These are phyloP conservation scores for Auricularia auricula-judae DNA, from an alignment of 768 basidiomycete genomes.

Conservation along the genomic window DNA sequence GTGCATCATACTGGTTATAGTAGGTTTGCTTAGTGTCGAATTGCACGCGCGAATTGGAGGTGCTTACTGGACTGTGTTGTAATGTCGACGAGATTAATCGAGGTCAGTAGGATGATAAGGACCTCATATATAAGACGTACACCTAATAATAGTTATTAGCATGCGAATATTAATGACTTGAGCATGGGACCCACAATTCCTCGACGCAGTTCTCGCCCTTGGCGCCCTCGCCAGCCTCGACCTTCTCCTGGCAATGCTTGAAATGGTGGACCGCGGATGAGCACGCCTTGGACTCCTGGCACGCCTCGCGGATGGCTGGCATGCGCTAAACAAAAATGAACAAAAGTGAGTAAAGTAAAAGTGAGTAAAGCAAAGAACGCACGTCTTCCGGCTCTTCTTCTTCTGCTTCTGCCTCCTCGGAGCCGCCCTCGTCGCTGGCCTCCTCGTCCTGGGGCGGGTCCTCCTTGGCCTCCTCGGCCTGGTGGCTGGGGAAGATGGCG, in stretches of 20 bases:
- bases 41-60: too few relatives aligned
- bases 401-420: slow-evolving; percentile 36
- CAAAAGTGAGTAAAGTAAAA: neutral
- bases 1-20: slow-evolving; percentile 70
- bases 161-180: slow-evolving; percentile 8
- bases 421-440: slow-evolving; percentile 28
- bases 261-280: slow-evolving; percentile 68
- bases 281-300: slow-evolving; percentile 56
- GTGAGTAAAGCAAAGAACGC: slow-evolving; percentile 20
- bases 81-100: too few relatives aligned
- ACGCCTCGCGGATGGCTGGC: slow-evolving; percentile 66
- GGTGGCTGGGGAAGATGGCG: slow-evolving; percentile 27
- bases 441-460: slow-evolving; percentile 17
- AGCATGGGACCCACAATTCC: slow-evolving; percentile 37
- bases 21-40: neutral
- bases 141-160: slow-evolving; percentile 14
- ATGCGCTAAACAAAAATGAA: slow-evolving; percentile 35
- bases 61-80: too few relatives aligned
- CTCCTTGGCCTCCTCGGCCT: slow-evolving; percentile 24
- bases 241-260: slow-evolving; percentile 83
- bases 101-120: slow-evolving; percentile 8
- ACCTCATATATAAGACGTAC: slow-evolving; percentile 3
- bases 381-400: slow-evolving; percentile 74
- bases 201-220: slow-evolving; percentile 89
- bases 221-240: slow-evolving; percentile 70